Evolutionary conservation across 306 rosid genomes (phyloP), one percentile per base, ranked within the genome.

Genomic region (Corylus avellana): DNA sequence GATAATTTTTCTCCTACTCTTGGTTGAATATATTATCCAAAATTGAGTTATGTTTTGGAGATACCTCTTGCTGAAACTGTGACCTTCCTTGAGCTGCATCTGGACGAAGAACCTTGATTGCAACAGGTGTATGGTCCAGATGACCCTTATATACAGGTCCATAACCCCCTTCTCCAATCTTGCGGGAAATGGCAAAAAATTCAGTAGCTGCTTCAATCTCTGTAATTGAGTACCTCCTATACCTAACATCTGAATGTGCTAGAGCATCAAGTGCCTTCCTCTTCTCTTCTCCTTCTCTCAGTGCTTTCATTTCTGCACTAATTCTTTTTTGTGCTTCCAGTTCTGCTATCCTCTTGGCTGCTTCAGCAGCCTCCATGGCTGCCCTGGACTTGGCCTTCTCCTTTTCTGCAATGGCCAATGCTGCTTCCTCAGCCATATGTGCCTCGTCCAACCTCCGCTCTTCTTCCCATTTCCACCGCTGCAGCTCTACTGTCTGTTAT

Each of bases 161-260:
- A 80, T 92, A 94, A 39, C 98, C 98, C 0, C 98, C 98, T 88
- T 94, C 98, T 68, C 98, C 98, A 70, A 94, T 91, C 89, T 85
- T 92, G 39, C 87, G 88, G n/a, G 92, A 89, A 6, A 82, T 83
- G 0, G 92, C 5, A 32, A 94, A 94, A 79, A 80, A 90, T 0
- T 90, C 76, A 0, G 98, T 94, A 37, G 98, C 97, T 17, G 84
- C 82, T 89, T 94, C 98, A 61, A 94, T 94, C 69, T 92, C 97
- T 77, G 91, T 95, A 1, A 94, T 94, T 4, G 91, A 57, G 72
- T 94, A 94, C 87, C 69, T 92, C 77, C 98, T 88, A 61, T 91
- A 94, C 82, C 98, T 87, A 66, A 79, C 64, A 76, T 90, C 95
- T 44, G 76, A 77, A 37, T 80, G 83, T 68, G 83, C 84, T 47